Conservation (phyloP, 2,329 filamentous ascomycete species). For the Albophoma yamanashiensis region DNA sequence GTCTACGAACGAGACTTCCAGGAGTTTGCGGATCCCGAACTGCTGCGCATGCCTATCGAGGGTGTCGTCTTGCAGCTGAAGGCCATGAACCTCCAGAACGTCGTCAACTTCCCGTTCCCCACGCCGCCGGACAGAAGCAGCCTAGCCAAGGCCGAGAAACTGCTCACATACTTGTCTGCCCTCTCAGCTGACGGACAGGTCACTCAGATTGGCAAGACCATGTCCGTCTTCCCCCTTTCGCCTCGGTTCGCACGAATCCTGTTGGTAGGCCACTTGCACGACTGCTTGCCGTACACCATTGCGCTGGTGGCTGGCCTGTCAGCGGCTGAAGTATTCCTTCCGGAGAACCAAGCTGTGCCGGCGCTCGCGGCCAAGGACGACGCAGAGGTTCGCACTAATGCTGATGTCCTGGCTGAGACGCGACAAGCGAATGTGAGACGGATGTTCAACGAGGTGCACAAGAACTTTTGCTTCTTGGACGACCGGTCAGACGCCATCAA, state of each 20-base stretch:
- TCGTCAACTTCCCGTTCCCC: constrained; percentile 92
- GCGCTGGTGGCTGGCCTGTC: constrained; percentile 82
- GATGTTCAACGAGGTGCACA: constrained; percentile 60
- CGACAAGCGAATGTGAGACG: constrained; percentile 52
- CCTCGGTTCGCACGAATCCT: constrained; percentile 88
- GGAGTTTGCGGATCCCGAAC: constrained; percentile 78
- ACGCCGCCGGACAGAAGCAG: constrained; percentile 72
- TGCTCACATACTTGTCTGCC: constrained; percentile 78
- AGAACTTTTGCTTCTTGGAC: constrained; percentile 70
- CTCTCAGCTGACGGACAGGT: constrained; percentile 62
- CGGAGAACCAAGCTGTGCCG: constrained; percentile 66
- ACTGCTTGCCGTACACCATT: constrained; percentile 76
- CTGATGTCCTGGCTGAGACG: constrained; percentile 62
- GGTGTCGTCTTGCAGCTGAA: constrained; percentile 89
- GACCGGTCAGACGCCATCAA: constrained; percentile 83
- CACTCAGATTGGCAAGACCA: constrained; percentile 66
- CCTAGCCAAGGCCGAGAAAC: constrained; percentile 72
- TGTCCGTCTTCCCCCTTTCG: constrained; percentile 82
- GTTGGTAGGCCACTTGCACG: constrained; percentile 73
- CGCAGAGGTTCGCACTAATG: constrained; percentile 45
- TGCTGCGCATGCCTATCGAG: constrained; percentile 85
- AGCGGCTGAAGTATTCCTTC: constrained; percentile 77
- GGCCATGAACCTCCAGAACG: constrained; percentile 81
- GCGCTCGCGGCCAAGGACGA: constrained; percentile 35
- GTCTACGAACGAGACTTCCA: constrained; percentile 85